These are phyloP conservation scores for Yamadazyma songkhlaensis DNA, from an alignment of 1,139 yeast genomes.

Conservation along the genomic window DNA sequence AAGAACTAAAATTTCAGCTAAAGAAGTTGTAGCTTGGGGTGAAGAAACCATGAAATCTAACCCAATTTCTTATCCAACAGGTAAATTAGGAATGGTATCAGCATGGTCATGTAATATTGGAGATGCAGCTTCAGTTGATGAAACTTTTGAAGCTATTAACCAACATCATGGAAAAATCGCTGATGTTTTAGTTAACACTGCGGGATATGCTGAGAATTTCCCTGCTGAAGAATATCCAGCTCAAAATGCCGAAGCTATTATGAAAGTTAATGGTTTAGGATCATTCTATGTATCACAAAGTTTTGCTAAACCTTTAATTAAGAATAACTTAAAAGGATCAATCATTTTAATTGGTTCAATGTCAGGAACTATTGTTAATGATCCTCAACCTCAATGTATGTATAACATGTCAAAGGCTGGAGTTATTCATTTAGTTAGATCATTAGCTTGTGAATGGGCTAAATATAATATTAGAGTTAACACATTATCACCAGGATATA, in stretches of 20 bases:
- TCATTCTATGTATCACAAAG: slow-evolving; percentile 62
- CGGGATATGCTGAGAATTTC: slow-evolving; percentile 81
- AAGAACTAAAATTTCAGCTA: slow-evolving; percentile 58
- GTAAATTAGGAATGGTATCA: slow-evolving; percentile 38
- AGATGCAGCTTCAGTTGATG: slow-evolving; percentile 59
- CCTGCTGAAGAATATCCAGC: slow-evolving; percentile 80
- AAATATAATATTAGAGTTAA: slow-evolving; percentile 48
- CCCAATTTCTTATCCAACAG: slow-evolving; percentile 38
- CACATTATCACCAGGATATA: slow-evolving; percentile 48
- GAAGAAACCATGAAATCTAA: slow-evolving; percentile 35
- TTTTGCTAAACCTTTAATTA: slow-evolving; percentile 65
- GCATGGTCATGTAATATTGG: slow-evolving; percentile 81
- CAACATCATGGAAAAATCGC: slow-evolving; percentile 60
- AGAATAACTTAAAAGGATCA: slow-evolving; percentile 51
- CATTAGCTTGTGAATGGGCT: slow-evolving; percentile 54
- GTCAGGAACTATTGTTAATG: slow-evolving; percentile 50
- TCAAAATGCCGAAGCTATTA: slow-evolving; percentile 60
- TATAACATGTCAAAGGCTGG: slow-evolving; percentile 54
- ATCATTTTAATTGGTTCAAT: slow-evolving; percentile 47
- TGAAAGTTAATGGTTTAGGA: slow-evolving; percentile 74
- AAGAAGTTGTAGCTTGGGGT: slow-evolving; percentile 56
- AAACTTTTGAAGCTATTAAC: slow-evolving; percentile 48
- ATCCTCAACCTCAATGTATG: slow-evolving; percentile 51
- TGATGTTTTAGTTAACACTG: slow-evolving; percentile 68
- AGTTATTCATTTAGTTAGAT: slow-evolving; percentile 46